These are phyloP conservation scores for Neotropicomus parvogracilis DNA, from an alignment of 1,284 basidiomycete species.

Conservation along the genomic window DNA sequence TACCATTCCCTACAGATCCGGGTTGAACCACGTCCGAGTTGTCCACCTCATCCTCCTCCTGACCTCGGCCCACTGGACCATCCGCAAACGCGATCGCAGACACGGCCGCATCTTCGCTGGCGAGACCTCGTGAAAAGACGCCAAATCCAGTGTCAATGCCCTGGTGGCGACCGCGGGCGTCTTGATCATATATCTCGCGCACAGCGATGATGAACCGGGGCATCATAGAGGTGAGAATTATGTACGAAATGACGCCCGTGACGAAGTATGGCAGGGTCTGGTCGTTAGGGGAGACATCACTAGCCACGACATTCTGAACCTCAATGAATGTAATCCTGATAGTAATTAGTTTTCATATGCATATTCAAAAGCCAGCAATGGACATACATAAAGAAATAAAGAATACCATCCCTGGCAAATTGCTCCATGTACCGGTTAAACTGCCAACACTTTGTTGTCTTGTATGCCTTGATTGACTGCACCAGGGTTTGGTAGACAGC, in stretches of 20 bases:
- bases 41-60: background rate
- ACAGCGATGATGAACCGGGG: slow-evolving; percentile 1
- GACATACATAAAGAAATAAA: slow-evolving; percentile 7
- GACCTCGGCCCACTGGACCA: too few species aligned
- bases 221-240: background rate
- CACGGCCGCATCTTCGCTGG: background rate
- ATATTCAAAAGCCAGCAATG: background rate
- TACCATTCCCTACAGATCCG: background rate
- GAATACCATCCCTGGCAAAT: background rate
- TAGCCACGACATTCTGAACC: background rate
- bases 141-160: background rate
- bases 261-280: background rate
- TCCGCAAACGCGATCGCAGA: background rate
- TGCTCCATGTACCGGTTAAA: slow-evolving; percentile 4
- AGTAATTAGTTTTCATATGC: background rate
- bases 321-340: background rate
- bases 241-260: background rate
- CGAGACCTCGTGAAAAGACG: background rate
- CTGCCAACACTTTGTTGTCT: background rate
- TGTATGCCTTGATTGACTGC: slow-evolving; percentile 1
- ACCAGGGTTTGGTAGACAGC: background rate
- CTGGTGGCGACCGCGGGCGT: background rate
- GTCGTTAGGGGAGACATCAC: too few species aligned
- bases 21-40: background rate
- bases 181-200: background rate